A percentile compares a stretch with the other conserved stretches of the same genome.
phyloP scores from a whole-genome alignment of 108 stramenopile species.

The Skeletonema menzelii region DNA sequence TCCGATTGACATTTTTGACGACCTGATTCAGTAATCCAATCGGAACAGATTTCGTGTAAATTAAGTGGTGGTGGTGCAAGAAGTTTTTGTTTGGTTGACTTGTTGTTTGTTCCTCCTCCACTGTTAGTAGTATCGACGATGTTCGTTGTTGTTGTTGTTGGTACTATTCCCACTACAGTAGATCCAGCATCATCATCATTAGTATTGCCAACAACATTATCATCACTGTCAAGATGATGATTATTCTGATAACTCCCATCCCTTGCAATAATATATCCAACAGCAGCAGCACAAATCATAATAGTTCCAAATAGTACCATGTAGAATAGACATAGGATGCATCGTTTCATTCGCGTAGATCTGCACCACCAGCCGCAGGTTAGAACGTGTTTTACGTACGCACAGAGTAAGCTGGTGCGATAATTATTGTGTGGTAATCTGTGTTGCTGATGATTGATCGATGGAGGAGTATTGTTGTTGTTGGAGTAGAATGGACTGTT shows the following conservation, averaged over 20 bases:
- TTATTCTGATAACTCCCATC: conserved; percentile 12
- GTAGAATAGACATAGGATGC: conserved; percentile 6
- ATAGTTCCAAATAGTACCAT: conserved; percentile 12
- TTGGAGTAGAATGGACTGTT: neutral
- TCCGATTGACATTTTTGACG: conserved; percentile 13
- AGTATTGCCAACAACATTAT: no score
- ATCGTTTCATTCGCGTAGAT: neutral
- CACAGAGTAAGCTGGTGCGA: conserved; percentile 14
- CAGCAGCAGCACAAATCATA: conserved; percentile 20
- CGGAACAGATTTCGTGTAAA: conserved; percentile 19
- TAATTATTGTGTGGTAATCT: no score
- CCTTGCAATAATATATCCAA: conserved; percentile 32
- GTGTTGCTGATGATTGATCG: no score
- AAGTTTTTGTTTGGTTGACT: no score
- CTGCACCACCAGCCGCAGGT: neutral
- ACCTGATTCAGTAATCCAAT: conserved; percentile 29
- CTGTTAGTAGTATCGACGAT: no score
- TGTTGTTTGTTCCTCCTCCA: neutral
- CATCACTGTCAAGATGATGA: no score
- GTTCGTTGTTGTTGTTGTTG: neutral
- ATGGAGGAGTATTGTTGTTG: neutral
- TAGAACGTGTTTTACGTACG: conserved; percentile 3
- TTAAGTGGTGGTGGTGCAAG: conserved; percentile 17
- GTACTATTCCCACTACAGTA: no score
- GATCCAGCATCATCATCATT: neutral